Base-by-base conservation (phyloP, 2,329 filamentous ascomycete genomes). In the Bipolaris oryzae region DNA sequence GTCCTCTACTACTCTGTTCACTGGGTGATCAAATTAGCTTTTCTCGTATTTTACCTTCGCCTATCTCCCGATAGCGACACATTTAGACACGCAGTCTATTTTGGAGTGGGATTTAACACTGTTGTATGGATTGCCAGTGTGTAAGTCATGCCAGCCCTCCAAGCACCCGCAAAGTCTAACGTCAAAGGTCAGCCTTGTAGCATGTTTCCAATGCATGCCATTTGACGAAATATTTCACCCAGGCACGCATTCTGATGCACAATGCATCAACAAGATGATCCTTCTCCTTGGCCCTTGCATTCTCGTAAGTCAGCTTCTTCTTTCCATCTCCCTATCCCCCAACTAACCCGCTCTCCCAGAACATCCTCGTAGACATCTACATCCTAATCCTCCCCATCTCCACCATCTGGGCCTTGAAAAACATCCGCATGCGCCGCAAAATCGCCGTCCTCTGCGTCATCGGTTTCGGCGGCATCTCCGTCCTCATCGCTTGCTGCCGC, bases 331-430 rank as follows among this genome's bases (percentile, higher is more conserved):
- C 6, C 7, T n/a, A 38, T 11, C 13, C n/a, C n/a, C n/a, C 10
- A 45, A 16, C 20, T 23, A 18, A n/a, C 20, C 4, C 6, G 2
- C 2, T 11, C 15, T 18, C 10, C 3, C 16, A 55, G 53, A 51
- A 55, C 23, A 51, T 55, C 7, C 10, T 55, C 6, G 49, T 51
- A 15, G 53, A 55, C 41, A 25, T 55, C 25, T 55, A 51, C 18
- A 51, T 55, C 1, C 31, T 55, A 3, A 28, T 38, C 5, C 34
- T 55, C 0, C 47, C 53, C 15, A 55, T 55, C 13, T 49, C 53
- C 18, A 51, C 41, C 20, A 33, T 55, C 7, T 34, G 49, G 25
- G 10, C 18, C 11, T 20, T 55, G 2, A 49, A 31, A 9, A 49
- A 31, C 2, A 51, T 51, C n/a, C 42, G 43, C 18, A 5, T 45